Evolutionary conservation across 306 rosid species (phyloP).

Genomic region (Cercis canadensis): DNA sequence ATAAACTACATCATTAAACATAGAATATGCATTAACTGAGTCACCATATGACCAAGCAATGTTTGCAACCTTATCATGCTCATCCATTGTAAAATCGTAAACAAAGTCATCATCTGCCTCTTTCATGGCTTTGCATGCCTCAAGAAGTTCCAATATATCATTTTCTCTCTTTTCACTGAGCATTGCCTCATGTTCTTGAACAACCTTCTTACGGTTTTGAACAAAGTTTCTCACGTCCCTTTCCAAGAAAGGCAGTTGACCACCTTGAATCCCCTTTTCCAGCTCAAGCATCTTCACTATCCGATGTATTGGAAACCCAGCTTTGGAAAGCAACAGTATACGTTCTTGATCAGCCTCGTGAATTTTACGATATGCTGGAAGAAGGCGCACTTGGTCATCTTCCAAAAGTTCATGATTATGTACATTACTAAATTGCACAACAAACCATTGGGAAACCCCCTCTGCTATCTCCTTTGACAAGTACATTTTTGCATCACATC

Average conservation of each 20-base stretch:
- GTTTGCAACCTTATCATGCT: conserved; percentile 77
- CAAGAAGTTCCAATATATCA: conserved; percentile 85
- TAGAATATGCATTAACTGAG: conserved; percentile 63
- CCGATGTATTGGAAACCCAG: conserved; percentile 92
- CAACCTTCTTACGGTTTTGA: conserved; percentile 84
- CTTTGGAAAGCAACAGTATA: conserved; percentile 86
- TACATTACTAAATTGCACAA: conserved; percentile 86
- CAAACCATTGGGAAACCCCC: conserved; percentile 90
- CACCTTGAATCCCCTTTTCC: conserved; percentile 97
- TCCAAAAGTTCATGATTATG: conserved; percentile 95
- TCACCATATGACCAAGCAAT: conserved; percentile 85
- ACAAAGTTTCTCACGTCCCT: conserved; percentile 96
- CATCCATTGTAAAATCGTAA: conserved; percentile 84
- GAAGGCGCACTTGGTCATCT: conserved; percentile 95
- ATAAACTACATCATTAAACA: conserved; percentile 86
- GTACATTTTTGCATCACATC: conserved; percentile 97
- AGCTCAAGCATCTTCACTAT: conserved; percentile 92
- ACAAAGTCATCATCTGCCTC: conserved; percentile 71
- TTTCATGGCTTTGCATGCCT: conserved; percentile 83
- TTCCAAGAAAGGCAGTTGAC: conserved; percentile 89
- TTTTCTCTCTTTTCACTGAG: conserved; percentile 85
- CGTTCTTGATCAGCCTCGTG: conserved; percentile 93
- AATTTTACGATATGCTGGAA: conserved; percentile 89
- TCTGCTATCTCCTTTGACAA: conserved; percentile 85
- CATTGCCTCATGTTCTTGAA: conserved; percentile 86